Conservation (phyloP, 2,329 filamentous ascomycete genomes). For the Colletotrichum acutatum region DNA sequence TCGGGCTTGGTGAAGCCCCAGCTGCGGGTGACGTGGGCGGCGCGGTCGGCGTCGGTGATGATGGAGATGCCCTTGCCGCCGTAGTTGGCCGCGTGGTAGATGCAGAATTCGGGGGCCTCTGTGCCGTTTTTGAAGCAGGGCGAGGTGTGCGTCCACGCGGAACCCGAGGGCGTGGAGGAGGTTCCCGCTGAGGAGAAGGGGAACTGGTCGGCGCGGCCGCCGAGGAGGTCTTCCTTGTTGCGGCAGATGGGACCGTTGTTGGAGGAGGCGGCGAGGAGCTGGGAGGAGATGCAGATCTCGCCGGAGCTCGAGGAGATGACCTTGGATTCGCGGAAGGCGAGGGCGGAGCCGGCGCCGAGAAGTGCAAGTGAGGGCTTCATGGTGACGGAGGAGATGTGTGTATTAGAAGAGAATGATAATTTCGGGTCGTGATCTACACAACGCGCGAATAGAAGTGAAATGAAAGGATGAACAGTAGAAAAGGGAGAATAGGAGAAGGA, state of each 20-base stretch:
- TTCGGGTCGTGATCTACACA: constrained; percentile 29
- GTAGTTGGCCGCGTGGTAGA: constrained; percentile 48
- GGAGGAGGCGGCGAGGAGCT: constrained; percentile 32
- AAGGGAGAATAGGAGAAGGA: neutral
- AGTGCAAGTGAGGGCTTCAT: constrained; percentile 32
- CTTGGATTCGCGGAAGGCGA: constrained; percentile 32
- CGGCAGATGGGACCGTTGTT: constrained; percentile 27
- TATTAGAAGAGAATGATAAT: neutral
- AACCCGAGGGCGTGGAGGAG: neutral
- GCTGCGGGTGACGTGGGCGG: constrained; percentile 41
- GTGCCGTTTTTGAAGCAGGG: constrained; percentile 35
- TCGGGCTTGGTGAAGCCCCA: constrained; percentile 43
- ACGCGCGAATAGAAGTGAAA: neutral
- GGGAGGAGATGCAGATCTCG: constrained; percentile 35
- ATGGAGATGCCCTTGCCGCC: constrained; percentile 52
- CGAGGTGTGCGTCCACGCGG: constrained; percentile 17
- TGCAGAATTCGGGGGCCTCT: constrained; percentile 41
- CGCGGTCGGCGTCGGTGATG: constrained; percentile 48
- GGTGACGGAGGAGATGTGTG: neutral
- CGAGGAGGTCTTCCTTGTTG: constrained; percentile 37
- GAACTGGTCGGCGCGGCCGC: constrained; percentile 4
- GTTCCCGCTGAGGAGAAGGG: neutral
- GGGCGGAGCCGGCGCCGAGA: constrained; percentile 13
- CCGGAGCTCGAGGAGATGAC: constrained; percentile 27
- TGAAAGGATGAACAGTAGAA: neutral